Conservation (phyloP, 805 yeast genomes). For the Candida dendrica region DNA sequence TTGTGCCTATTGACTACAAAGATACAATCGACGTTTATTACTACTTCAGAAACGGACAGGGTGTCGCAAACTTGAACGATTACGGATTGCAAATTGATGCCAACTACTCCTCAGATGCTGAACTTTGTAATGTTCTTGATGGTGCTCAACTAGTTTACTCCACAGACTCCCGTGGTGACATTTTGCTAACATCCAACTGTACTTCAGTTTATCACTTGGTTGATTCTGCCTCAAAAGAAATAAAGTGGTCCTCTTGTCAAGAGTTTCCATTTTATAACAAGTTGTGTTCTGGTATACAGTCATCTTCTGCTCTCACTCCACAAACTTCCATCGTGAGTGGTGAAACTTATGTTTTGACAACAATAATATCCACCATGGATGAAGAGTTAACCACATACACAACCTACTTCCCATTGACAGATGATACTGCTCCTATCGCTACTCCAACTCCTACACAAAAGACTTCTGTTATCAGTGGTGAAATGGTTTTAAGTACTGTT, state of each 20-base stretch:
- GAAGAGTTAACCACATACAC: conserved; percentile 3
- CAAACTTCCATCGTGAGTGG: not conserved
- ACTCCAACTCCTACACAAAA: not conserved
- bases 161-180: conserved; percentile 7
- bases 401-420: conserved; percentile 7
- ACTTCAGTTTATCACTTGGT: conserved; percentile 15
- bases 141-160: conserved; percentile 17
- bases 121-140: conserved; percentile 8
- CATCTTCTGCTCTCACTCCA: conserved; percentile 1
- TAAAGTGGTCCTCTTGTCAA: conserved; percentile 17
- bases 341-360: conserved; percentile 10
- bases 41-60: conserved; percentile 15
- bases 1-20: conserved; percentile 11
- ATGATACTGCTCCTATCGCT: not conserved
- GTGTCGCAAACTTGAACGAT: conserved; percentile 2
- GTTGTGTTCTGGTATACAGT: conserved; percentile 4
- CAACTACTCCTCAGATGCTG: conserved; percentile 6
- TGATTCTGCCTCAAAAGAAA: conserved; percentile 4
- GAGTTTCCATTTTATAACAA: conserved; percentile 19
- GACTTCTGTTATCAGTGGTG: not conserved
- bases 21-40: conserved; percentile 12
- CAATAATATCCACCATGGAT: conserved; percentile 11
- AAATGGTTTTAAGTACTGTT: conserved; percentile 12
- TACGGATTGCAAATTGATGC: conserved; percentile 14
- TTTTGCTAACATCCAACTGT: conserved; percentile 18